A percentile compares a stretch with the other conserved stretches of the same genome.
Conservation (phyloP, 129 eudicot species). For the Kitagawia praeruptora region DNA sequence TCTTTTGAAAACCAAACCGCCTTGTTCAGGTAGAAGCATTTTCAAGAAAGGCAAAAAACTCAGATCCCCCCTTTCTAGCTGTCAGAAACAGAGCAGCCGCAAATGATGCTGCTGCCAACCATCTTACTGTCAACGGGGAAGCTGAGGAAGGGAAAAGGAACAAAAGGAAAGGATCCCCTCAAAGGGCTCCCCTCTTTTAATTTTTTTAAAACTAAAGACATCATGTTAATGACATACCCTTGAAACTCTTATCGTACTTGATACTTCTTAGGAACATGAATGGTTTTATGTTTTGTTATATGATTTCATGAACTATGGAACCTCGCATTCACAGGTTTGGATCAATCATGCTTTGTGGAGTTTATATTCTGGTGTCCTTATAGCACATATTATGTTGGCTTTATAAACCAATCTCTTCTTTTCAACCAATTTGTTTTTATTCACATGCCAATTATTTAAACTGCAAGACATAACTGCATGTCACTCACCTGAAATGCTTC, state of each 20-base stretch:
- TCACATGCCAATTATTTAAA: no score
- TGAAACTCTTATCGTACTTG: neutral
- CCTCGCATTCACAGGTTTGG: neutral
- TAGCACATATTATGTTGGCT: no score
- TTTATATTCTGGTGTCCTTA: neutral
- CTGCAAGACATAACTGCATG: neutral
- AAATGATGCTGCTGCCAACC: neutral
- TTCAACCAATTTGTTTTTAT: no score
- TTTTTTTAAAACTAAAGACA: neutral
- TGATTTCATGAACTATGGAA: no score
- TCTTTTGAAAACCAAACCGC: neutral
- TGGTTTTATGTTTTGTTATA: neutral
- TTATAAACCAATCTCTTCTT: no score
- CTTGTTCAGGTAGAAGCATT: constrained; percentile 18
- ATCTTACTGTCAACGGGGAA: neutral
- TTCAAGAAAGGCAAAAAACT: neutral
- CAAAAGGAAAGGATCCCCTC: constrained; percentile 42
- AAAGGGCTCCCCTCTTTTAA: constrained; percentile 28
- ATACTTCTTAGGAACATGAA: no score
- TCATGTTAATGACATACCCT: neutral
- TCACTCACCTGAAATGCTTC: neutral
- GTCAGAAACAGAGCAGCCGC: neutral
- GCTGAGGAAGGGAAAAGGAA: constrained; percentile 4
- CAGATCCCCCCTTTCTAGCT: neutral
- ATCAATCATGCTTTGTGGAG: no score